Evolutionary conservation across 2,329 filamentous ascomycete genomes (phyloP), one percentile per base, ranked within the genome.

Genomic region (Xylariaceae sp.): DNA sequence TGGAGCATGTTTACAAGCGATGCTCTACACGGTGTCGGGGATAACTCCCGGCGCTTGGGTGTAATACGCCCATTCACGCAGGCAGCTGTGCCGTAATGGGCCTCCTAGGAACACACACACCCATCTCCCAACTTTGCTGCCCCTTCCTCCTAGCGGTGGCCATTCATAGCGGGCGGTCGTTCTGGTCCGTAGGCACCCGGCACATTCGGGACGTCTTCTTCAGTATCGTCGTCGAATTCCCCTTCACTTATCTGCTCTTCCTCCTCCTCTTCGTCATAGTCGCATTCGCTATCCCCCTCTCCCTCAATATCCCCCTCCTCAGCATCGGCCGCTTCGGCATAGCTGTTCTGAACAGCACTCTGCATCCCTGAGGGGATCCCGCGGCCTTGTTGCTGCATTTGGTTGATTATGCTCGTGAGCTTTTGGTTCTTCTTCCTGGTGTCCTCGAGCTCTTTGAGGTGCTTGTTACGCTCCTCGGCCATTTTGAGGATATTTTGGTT

Each of bases 401-500:
- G 87, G 47, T 92, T 85, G 65, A 94, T 95, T 55, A 97, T 85
- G 59, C 86, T 88, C 65, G 90, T 90, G 40, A 98, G 78, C 63
- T 94, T 94, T 46, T 88, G 83, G 55, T 88, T 88, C 71, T 88
- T 88, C 66, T 84, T 85, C 57, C 81, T 83, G 59, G 88, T 79
- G 24, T 83, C 79, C 50, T 95, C 86, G 38, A 89, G 72, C 49
- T 87, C 82, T 50, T 83, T 78, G 50, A 88, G 76, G 54, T 80
- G 78, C 52, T 83, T 78, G 19, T 80, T 83, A 12, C 92, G 83
- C 62, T 97, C 90, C 62, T 96, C 88, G 3, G 90, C 92, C 90
- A 97, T 95, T 58, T 92, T 86, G 43, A 96, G 78, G 58, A 98
- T 96, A 63, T 95, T 97, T 50, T 86, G 83, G 56, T 92, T 92